Evolutionary conservation across 106 monocot genomes (phyloP).

Genomic region (Platanthera guangdongensis): DNA sequence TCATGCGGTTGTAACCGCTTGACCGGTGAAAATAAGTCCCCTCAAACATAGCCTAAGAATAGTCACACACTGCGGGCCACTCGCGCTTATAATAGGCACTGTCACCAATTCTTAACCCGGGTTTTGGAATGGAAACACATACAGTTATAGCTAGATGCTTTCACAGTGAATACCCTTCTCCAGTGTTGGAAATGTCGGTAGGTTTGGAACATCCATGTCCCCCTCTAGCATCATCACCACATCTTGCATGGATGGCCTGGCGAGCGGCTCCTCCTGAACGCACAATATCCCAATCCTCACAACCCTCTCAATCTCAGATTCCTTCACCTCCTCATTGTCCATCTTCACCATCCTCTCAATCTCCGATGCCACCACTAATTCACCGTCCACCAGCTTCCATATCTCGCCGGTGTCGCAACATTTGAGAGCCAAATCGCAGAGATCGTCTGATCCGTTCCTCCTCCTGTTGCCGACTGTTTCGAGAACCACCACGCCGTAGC

Average conservation of each 20-base stretch:
- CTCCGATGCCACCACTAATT: conserved; percentile 7
- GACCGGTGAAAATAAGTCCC: too few relatives aligned
- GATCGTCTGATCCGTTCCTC: background rate
- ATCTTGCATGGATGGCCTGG: conserved; percentile 18
- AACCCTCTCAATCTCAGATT: background rate
- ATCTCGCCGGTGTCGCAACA: background rate
- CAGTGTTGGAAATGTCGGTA: background rate
- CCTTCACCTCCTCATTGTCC: too few relatives aligned
- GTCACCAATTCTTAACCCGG: too few relatives aligned
- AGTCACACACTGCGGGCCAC: too few relatives aligned
- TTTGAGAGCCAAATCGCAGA: conserved; percentile 6
- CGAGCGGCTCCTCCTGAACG: background rate
- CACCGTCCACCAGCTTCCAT: background rate
- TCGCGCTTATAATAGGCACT: too few relatives aligned
- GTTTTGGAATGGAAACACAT: too few relatives aligned
- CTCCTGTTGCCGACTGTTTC: conserved; percentile 33
- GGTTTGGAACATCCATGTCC: background rate
- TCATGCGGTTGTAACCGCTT: too few relatives aligned
- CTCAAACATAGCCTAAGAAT: too few relatives aligned
- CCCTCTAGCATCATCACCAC: conserved; percentile 22
- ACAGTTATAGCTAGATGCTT: too few relatives aligned
- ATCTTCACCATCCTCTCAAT: background rate
- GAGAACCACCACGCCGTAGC: conserved; percentile 36
- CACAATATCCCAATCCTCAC: conserved; percentile 26
- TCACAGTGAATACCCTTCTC: too few relatives aligned